Evolutionary conservation across 1,284 basidiomycete genomes (phyloP).

Genomic region (Austroboletus novae-zelandiae): DNA sequence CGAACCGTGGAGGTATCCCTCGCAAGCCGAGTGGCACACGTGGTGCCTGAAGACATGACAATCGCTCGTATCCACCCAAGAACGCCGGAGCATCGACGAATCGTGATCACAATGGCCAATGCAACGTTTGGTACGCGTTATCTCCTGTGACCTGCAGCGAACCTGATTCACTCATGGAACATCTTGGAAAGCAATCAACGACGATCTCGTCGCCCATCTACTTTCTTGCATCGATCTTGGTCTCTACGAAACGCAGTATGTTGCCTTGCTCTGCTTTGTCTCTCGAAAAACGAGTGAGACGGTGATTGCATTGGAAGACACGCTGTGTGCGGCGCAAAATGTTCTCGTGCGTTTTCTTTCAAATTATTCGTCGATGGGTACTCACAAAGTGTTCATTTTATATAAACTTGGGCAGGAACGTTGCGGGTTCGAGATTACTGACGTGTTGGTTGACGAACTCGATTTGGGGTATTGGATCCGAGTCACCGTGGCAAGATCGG

Average conservation of each 20-base stretch:
- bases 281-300: conserved; percentile 11
- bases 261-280: conserved; percentile 12
- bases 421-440: conserved; percentile 4
- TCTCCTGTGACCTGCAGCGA: background rate
- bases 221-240: conserved; percentile 11
- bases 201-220: conserved; percentile 6
- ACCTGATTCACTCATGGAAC: background rate
- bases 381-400: background rate
- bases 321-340: conserved; percentile 2
- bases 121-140: conserved; percentile 15
- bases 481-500: background rate
- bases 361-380: background rate
- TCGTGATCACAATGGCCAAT: conserved; percentile 8
- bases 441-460: conserved; percentile 7
- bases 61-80: conserved; percentile 2
- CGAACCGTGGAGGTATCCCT: background rate
- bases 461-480: conserved; percentile 24
- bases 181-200: conserved; percentile 6
- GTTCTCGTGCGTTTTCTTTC: conserved; percentile 7
- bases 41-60: conserved; percentile 2
- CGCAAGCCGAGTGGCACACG: background rate
- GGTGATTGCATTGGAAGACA: conserved; percentile 1
- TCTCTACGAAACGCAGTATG: conserved; percentile 8
- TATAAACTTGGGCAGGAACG: background rate
- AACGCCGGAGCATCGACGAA: background rate